Base-by-base conservation (phyloP, 768 basidiomycete genomes). In the Hebeloma cylindrosporum region DNA sequence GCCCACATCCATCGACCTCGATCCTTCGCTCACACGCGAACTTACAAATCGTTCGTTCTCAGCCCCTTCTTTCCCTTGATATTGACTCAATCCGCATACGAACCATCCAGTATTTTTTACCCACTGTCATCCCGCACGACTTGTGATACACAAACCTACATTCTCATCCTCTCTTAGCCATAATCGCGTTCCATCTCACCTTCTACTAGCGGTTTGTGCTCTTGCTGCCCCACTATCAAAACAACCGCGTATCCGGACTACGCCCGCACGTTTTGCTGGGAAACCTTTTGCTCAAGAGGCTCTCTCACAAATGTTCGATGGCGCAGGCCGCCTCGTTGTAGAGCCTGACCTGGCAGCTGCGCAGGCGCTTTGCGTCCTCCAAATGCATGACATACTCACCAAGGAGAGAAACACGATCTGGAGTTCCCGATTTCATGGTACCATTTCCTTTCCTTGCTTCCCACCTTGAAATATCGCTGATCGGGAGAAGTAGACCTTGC, bases 31-130 rank as follows among this genome's bases (percentile, higher is more conserved):
- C 46, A 85, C 80, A 18, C 78, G 83, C 43, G 86, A 88, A 62
- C 75, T 89, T 46, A 83, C 85, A 25, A 85, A 86, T 60, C 69
- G 86, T 85, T 61, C 60, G 84, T 69, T 54, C 30, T 46, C 28
- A 49, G 50, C 40, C 42, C 14, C 35, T 43, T 50, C 38, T 49
- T 40, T 44, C 34, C 47, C 16, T 48, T 57, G 34, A 51, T 43
- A 34, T 30, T 37, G 33, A 21, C 34, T 27, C 20, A 34, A 35
- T 45, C 20, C 37, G 26, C 30, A 40, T 37, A 23, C n/a, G n/a
- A n/a, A n/a, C n/a, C n/a, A n/a, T n/a, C n/a, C 55, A 90, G 88
- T 90, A 7, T 90, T 90, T 63, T 90, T 91, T 61, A 75, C 88
- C 18, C 85, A 86, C 60, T 84, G 83, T 53, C 85, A 90, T 58